phyloP scores from a whole-genome alignment of 805 yeast species.

The Candida schatavii region DNA sequence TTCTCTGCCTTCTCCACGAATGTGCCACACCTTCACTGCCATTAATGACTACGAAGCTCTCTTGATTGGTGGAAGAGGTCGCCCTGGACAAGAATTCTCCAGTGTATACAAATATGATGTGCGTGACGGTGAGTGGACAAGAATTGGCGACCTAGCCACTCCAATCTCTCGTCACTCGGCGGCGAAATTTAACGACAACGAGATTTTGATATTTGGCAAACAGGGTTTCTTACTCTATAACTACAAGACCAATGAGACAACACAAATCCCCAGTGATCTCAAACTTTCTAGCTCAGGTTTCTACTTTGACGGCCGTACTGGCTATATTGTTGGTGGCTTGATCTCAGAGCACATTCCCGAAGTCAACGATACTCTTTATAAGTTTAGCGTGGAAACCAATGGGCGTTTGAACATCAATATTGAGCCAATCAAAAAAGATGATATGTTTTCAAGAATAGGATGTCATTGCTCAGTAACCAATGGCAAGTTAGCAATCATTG shows the following conservation, averaged over 20 bases:
- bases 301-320: constrained; percentile 25
- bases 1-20: constrained; percentile 38
- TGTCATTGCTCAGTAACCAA: constrained; percentile 32
- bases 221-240: constrained; percentile 20
- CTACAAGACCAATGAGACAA: constrained; percentile 14
- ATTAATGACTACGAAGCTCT: constrained; percentile 27
- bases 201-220: constrained; percentile 47
- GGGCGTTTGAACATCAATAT: constrained; percentile 11
- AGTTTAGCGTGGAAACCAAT: constrained; percentile 18
- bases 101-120: constrained; percentile 24
- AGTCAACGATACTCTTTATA: constrained; percentile 32
- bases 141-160: constrained; percentile 35
- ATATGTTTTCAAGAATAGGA: constrained; percentile 49
- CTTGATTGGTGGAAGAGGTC: constrained; percentile 64
- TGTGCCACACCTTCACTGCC: constrained; percentile 54
- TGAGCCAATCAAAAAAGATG: constrained; percentile 10
- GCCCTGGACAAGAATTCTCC: constrained; percentile 48
- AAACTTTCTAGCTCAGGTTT: constrained; percentile 35
- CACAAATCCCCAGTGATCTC: constrained; percentile 11
- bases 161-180: constrained; percentile 53
- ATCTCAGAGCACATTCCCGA: constrained; percentile 21
- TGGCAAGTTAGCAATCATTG: constrained; percentile 44
- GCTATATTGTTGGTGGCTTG: constrained; percentile 52
- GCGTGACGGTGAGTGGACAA: constrained; percentile 36
- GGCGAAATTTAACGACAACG: constrained; percentile 20